Percentiles rank a stretch among this genome's conserved stretches.
phyloP scores from a whole-genome alignment of 2,329 filamentous ascomycete species.

The Beauveria sp. region DNA sequence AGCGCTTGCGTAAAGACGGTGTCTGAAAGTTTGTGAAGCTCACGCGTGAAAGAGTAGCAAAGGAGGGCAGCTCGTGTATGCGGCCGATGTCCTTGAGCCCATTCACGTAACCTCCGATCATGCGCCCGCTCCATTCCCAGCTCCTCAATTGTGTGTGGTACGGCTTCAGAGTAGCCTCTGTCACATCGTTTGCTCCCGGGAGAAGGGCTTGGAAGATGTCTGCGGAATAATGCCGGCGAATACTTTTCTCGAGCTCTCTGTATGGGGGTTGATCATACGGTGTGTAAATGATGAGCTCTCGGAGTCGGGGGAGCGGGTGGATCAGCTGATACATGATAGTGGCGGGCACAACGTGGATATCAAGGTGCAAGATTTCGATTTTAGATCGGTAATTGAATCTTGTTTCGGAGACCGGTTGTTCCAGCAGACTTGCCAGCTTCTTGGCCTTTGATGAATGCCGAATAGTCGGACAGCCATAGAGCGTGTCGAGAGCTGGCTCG shows the following conservation, averaged over 20 bases:
- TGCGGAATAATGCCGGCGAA: slow-evolving; percentile 64
- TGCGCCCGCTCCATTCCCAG: slow-evolving; percentile 56
- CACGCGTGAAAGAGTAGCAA: slow-evolving; percentile 47
- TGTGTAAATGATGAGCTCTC: slow-evolving; percentile 65
- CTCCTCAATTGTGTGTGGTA: slow-evolving; percentile 35
- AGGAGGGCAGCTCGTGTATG: slow-evolving; percentile 49
- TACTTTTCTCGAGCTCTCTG: slow-evolving; percentile 44
- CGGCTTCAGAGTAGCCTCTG: slow-evolving; percentile 20
- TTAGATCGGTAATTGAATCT: slow-evolving; percentile 62
- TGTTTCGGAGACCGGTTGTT: slow-evolving; percentile 40
- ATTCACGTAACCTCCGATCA: slow-evolving; percentile 38
- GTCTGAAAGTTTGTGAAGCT: slow-evolving; percentile 58
- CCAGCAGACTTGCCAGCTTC: slow-evolving; percentile 45
- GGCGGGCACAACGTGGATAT: slow-evolving; percentile 56
- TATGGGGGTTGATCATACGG: slow-evolving; percentile 61
- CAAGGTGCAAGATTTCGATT: slow-evolving; percentile 61
- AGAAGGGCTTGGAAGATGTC: slow-evolving; percentile 59
- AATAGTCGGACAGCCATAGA: slow-evolving; percentile 65
- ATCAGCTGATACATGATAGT: slow-evolving; percentile 45
- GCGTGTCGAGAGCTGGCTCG: slow-evolving; percentile 64
- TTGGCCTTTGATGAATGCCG: slow-evolving; percentile 37
- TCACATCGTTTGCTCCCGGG: slow-evolving; percentile 36
- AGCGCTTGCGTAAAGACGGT: slow-evolving; percentile 37
- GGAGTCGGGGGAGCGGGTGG: slow-evolving; percentile 56
- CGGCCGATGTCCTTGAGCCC: slow-evolving; percentile 40